Conservation (phyloP, 306 rosid species). For the Quercus agrifolia region DNA sequence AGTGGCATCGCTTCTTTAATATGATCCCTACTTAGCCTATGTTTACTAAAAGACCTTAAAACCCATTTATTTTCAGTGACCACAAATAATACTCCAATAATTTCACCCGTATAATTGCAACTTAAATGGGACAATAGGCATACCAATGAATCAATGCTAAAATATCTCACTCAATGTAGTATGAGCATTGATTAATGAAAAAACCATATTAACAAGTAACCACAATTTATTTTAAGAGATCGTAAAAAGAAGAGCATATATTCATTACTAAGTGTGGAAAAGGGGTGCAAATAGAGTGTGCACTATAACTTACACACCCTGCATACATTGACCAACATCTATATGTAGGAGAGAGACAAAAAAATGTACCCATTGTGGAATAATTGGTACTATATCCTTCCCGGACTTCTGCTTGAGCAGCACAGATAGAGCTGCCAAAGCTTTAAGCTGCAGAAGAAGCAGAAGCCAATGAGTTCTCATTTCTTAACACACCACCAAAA, state of each 20-base stretch:
- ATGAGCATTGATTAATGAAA: background rate
- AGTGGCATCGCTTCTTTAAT: background rate
- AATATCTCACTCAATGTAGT: background rate
- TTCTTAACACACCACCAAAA: conserved; percentile 1
- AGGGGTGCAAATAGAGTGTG: background rate
- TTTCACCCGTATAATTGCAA: background rate
- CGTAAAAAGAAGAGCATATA: background rate
- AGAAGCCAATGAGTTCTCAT: conserved; percentile 24
- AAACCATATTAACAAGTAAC: background rate
- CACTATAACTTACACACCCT: background rate
- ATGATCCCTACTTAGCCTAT: background rate
- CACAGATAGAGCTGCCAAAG: conserved; percentile 64
- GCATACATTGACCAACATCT: background rate
- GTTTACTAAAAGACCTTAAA: background rate
- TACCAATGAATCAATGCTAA: background rate
- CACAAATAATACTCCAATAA: background rate
- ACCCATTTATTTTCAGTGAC: background rate
- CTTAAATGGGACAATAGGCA: background rate
- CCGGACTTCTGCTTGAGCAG: conserved; percentile 67
- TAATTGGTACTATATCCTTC: conserved; percentile 57
- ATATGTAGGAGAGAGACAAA: conserved; percentile 7
- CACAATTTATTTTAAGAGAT: background rate
- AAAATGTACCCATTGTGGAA: conserved; percentile 88
- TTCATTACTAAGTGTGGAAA: background rate
- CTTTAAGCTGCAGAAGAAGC: conserved; percentile 68